Evolutionary conservation across 345 rosid species (phyloP), one percentile per base, ranked within the genome.

Genomic region (Brassica nigra): DNA sequence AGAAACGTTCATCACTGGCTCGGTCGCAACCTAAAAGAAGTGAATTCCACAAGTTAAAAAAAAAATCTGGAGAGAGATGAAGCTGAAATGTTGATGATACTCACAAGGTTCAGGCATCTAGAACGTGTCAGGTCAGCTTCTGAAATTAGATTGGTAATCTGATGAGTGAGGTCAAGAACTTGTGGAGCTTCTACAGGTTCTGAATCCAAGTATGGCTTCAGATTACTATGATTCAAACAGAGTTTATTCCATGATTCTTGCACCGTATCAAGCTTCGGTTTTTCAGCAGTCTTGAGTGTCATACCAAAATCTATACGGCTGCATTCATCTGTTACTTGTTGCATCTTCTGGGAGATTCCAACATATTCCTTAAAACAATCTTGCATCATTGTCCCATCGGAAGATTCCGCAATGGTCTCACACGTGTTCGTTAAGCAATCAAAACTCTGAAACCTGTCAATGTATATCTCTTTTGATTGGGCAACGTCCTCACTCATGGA

Each of bases 251-350:
- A 93, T 57, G 91, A 82, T 18, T 89, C 88, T 81, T 82, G 89
- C 37, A 90, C 97, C 9, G 73, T 47, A 52, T 31, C 59, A 76
- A 78, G 55, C 20, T 52, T 81, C 36, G 27, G n/a, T 47, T 85
- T 81, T 84, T 77, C 73, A 66, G 70, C 16, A 10, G 74, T 61
- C 71, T 80, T 75, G 78, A 76, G 55, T 71, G 68, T 85, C 82
- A 68, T 81, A 68, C 81, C 85, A 70, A 90, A 87, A 83, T 85
- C 91, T 81, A 95, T 79, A 57, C 95, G 88, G 81, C 98, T 93
- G 78, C 98, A 90, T 83, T 95, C 91, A 81, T 93, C 99, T 90
- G 89, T 87, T 76, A 87, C 75, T 58, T 86, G 90, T 81, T 77
- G 85, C 61, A 81, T 86, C 81, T 86, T 81, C 44, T 78, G 65